Evolutionary conservation across 2,329 filamentous ascomycete genomes (phyloP).

Genomic region (Hymenoscyphus infarciens): DNA sequence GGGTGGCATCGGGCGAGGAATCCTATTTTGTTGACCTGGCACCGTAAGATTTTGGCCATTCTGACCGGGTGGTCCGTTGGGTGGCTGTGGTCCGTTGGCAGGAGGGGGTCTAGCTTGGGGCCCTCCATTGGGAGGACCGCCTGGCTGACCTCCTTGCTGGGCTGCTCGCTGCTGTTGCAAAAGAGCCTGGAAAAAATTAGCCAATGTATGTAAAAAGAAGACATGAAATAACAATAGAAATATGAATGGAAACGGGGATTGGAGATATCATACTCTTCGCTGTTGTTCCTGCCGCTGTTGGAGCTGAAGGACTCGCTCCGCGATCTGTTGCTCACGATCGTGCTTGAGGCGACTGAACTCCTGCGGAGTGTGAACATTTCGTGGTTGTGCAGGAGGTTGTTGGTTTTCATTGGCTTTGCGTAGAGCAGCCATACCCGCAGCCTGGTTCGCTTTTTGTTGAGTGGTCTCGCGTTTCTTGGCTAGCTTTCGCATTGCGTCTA

Average conservation of each 20-base stretch:
- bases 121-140: constrained; percentile 16
- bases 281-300: constrained; percentile 40
- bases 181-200: constrained; percentile 7
- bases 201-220: constrained; percentile 13
- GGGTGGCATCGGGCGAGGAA: constrained; percentile 28
- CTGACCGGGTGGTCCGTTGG: constrained; percentile 22
- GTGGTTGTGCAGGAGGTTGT: constrained; percentile 44
- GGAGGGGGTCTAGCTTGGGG: constrained; percentile 8
- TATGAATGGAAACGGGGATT: background rate
- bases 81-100: constrained; percentile 23
- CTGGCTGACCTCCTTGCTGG: constrained; percentile 26
- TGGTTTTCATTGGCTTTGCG: constrained; percentile 70
- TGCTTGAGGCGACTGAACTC: constrained; percentile 88
- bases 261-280: constrained; percentile 47
- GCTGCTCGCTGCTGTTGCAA: constrained; percentile 7
- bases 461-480: constrained; percentile 89
- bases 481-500: constrained; percentile 93
- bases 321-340: constrained; percentile 72
- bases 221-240: constrained; percentile 6
- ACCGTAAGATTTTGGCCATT: constrained; percentile 29
- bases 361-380: constrained; percentile 59
- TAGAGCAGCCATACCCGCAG: constrained; percentile 69
- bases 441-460: constrained; percentile 83
- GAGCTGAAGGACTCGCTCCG: constrained; percentile 54
- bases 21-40: constrained; percentile 32